Base-by-base conservation (phyloP, 2,329 filamentous ascomycete species). In the Aspergillus proliferans region DNA sequence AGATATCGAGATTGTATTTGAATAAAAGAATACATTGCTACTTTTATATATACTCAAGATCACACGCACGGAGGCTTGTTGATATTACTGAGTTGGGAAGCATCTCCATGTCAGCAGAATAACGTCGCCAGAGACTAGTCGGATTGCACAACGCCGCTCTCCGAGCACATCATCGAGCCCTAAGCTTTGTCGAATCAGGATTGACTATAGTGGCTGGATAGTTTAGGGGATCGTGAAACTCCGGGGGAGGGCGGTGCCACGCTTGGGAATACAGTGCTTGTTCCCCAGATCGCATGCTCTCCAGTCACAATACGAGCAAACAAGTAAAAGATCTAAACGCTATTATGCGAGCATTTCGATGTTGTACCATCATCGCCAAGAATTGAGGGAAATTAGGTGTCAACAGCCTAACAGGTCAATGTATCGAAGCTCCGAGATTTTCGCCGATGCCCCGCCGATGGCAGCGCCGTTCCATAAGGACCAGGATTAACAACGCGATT, bases 381-480 rank as follows among this genome's bases (percentile, higher is more conserved):
- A 4, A 36, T 18, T 36, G 34, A 36, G 34, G 15, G 14, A 10
- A 30, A 18, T 18, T 38, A 38, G 34, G 6, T 38, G n/a, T 5
- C 10, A 12, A 30, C 9, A 10, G 15, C 15, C 15, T 15, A 15
- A 15, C 15, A 10, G 26, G 9, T 30, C 9, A 30, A 3, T 18
- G 34, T 38, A 38, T 38, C 30, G 19, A 38, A 45, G 4, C 51
- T 52, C 58, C 58, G 58, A 60, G 45, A 60, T 58, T 58, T 60
- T 60, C 58, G 52, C 58, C 58, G 57, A 54, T 40, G 51, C 53
- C 57, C 57, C 57, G 44, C 58, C 58, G 55, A 58, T 39, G 40
- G 51, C 45, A 34, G 40, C 44, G 39, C 52, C 47, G 50, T 43
- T 30, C 36, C 15, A 18, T 34, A 15, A 21, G 43, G 44, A 43